Conservation (phyloP, 2,329 filamentous ascomycete genomes). For the Aschersonia sp. region DNA sequence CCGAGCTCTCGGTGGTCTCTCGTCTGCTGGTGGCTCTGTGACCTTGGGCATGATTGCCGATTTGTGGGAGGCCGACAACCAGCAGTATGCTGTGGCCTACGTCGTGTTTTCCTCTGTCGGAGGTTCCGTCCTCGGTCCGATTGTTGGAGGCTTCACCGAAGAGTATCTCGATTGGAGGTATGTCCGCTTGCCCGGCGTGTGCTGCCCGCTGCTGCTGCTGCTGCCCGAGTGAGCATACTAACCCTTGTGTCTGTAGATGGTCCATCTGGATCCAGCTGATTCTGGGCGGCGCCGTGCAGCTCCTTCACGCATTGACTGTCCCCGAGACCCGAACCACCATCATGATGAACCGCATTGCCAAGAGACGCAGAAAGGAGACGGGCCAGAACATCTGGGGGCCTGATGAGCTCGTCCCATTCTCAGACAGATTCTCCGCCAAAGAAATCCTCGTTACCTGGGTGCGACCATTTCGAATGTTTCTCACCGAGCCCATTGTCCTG, state of each 20-base stretch:
- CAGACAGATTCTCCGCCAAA: slow-evolving; percentile 39
- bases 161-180: slow-evolving; percentile 51
- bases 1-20: slow-evolving; percentile 54
- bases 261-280: slow-evolving; percentile 78
- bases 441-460: slow-evolving; percentile 43
- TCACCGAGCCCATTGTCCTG: slow-evolving; percentile 61
- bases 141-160: slow-evolving; percentile 66
- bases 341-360: slow-evolving; percentile 67
- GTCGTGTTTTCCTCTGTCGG: slow-evolving; percentile 69
- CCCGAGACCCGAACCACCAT: slow-evolving; percentile 67
- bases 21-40: slow-evolving; percentile 58
- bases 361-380: slow-evolving; percentile 49
- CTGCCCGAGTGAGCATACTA: no score
- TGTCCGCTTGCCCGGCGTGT: background rate
- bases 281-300: slow-evolving; percentile 54
- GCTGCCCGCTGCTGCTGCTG: no score
- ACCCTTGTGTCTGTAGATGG: slow-evolving; percentile 22
- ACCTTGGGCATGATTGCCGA: slow-evolving; percentile 64
- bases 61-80: slow-evolving; percentile 53
- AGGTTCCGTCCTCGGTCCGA: slow-evolving; percentile 61
- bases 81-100: slow-evolving; percentile 63
- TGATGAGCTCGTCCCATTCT: slow-evolving; percentile 51
- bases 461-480: slow-evolving; percentile 58
- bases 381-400: slow-evolving; percentile 54
- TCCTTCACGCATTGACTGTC: slow-evolving; percentile 52